Base-by-base conservation (phyloP, 169 alveolate species). In the Hepatocystis sp. region DNA sequence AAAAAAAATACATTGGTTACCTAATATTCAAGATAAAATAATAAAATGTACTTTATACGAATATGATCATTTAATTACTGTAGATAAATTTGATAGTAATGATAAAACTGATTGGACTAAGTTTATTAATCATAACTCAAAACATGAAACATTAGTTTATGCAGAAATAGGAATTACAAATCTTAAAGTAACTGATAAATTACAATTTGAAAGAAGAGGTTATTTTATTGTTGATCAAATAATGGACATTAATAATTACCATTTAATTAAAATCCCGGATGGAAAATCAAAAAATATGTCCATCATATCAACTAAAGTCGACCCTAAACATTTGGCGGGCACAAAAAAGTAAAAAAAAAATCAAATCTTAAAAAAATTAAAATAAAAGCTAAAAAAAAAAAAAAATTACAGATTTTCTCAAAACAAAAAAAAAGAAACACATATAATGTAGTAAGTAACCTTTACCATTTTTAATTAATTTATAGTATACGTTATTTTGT, bases 131-230 rank as follows among this genome's bases (percentile, higher is more conserved):
- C 71, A 68, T 7, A 85, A 92, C 27, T 61, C 56, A 39, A 96
- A 93, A 67, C 86, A 93, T 84, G 95, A 90, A 42, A 95, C 96
- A 39, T 90, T 68, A 51, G 96, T 92, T 30, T 61, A 92, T 71
- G 97, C 96, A 3, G 99, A 96, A 85, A 90, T 91, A 13, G 91
- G 90, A 15, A 63, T 96, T 58, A 81, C 91, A 13, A 47, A 78
- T 28, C 91, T 90, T 2, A 58, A 84, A 32, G 89, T 58, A n/a
- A 98, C 98, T 2, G 96, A 93, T 39, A 85, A 90, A 85, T 85
- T 98, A 34, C 99, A 98, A 91, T 93, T 98, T 58, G 99, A 98
- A 93, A 95, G 99, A 92, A 95, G 99, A 91, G 99, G 99, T 0
- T 98, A 95, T 90, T 97, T 95, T 96, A 96, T 93, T 56, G 96